Evolutionary conservation across 1,139 yeast genomes (phyloP), one percentile per base, ranked within the genome.

Genomic region (Kluyveromyces sp.): DNA sequence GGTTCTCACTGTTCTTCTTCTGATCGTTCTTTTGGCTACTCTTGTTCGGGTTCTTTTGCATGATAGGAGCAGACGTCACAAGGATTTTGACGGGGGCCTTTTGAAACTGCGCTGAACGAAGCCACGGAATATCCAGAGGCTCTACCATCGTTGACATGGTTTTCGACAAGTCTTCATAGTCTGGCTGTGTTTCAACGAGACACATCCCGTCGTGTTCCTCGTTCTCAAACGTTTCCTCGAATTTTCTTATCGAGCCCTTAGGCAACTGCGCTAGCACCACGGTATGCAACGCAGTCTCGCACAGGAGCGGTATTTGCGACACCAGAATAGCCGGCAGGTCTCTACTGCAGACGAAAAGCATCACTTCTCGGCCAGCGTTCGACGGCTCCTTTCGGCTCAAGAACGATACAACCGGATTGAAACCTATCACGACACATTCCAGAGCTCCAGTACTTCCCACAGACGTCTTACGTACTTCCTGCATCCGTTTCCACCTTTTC

Each of bases 191-290:
- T 22, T 44, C 48, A 30, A 57, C 31, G 34, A 60, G 47, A 18
- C 60, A 40, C 42, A 56, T 39, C 4, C 64, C 61, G 31, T 56
- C 52, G 26, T 50, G 49, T 29, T 22, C 40, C n/a, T 25, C 18
- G 13, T 20, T 35, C 8, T n/a, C 13, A 19, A 39, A 33, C 17
- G 44, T 39, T n/a, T 40, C 42, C 26, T 30, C 42, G 33, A 47
- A 41, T 29, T 33, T 43, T 13, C 42, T 31, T 26, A 45, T 36
- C 20, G 61, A 47, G 16, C 58, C 56, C 16, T 43, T 47, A 12
- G 63, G 63, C 38, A 60, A 45, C 40, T 58, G 62, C 17, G 58
- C 54, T 32, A 59, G 34, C 8, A 51, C 51, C n/a, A 55, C 56
- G 12, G 47, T 36, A 17, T 41, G 38, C 1, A 32, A 36, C 15